These are phyloP conservation scores for Cyclotella cryptica DNA, from an alignment of 108 stramenopile genomes.

Conservation along the genomic window DNA sequence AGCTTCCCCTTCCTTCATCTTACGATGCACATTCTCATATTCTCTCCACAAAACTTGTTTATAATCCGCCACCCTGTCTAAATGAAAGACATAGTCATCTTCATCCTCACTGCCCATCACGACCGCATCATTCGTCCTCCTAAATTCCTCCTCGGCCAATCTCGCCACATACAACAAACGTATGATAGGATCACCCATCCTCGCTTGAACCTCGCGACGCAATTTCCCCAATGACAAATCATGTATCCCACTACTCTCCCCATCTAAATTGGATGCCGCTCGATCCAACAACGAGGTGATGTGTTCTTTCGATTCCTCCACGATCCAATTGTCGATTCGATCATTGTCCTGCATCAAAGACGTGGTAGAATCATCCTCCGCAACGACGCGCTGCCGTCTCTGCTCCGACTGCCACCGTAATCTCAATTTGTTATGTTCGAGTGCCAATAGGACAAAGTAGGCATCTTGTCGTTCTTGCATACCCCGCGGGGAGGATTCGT, in stretches of 20 bases:
- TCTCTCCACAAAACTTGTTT: conserved; percentile 33
- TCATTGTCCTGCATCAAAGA: too few relatives aligned
- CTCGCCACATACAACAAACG: conserved; percentile 58
- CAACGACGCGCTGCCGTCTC: neutral
- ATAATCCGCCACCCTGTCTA: conserved; percentile 30
- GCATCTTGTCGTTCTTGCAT: conserved; percentile 77
- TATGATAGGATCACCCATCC: conserved; percentile 62
- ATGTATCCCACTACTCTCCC: conserved; percentile 49
- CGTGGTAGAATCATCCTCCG: conserved; percentile 1
- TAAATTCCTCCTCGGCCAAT: conserved; percentile 59
- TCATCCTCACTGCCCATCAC: conserved; percentile 18
- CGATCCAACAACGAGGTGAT: conserved; percentile 51
- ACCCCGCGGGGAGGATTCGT: conserved; percentile 58
- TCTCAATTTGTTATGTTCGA: conserved; percentile 42
- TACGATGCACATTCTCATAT: conserved; percentile 27
- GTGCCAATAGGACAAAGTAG: conserved; percentile 61
- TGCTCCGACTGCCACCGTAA: neutral
- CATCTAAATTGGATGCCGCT: conserved; percentile 60
- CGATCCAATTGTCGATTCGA: too few relatives aligned
- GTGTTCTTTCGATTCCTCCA: conserved; percentile 38
- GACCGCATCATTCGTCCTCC: neutral
- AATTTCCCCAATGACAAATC: conserved; percentile 61
- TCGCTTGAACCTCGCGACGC: conserved; percentile 64
- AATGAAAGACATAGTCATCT: conserved; percentile 32
- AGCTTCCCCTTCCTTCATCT: conserved; percentile 13